A percentile compares a stretch with the other conserved stretches of the same genome.
These are phyloP conservation scores for Xylariomycetidae sp. DNA, from an alignment of 2,329 filamentous ascomycete species.

Conservation along the genomic window DNA sequence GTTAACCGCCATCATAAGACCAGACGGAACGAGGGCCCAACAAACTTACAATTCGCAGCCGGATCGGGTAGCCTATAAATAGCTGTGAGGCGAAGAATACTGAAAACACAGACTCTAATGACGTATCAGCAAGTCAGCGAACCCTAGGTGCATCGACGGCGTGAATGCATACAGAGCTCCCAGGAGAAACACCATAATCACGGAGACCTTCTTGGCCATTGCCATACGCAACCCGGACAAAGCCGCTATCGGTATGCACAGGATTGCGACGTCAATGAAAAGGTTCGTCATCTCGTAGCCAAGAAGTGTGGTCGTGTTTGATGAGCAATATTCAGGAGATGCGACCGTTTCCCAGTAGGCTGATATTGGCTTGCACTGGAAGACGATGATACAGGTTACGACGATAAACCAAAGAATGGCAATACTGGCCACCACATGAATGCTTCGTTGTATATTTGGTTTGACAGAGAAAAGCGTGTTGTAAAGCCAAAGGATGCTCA, in stretches of 20 bases:
- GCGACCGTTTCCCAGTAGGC: constrained; percentile 7
- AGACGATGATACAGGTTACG: neutral
- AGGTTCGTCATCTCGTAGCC: constrained; percentile 10
- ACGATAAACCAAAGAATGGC: constrained; percentile 6
- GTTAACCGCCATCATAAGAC: neutral
- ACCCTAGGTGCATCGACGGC: no score
- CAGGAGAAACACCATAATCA: constrained; percentile 5
- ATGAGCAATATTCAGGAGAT: constrained; percentile 4
- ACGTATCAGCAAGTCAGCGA: neutral
- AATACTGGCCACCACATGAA: neutral
- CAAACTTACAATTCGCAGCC: constrained; percentile 3
- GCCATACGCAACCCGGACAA: constrained; percentile 3
- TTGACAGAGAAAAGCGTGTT: constrained; percentile 3
- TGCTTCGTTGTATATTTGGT: neutral
- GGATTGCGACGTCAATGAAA: constrained; percentile 9
- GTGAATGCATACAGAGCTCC: constrained; percentile 6
- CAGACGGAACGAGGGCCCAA: neutral
- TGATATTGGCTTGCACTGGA: constrained; percentile 3
- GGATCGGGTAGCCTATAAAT: constrained; percentile 8
- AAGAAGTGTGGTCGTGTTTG: constrained; percentile 4
- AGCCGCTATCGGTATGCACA: constrained; percentile 7
- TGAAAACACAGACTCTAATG: constrained; percentile 7
- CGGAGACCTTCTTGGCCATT: constrained; percentile 3
- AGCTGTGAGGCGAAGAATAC: constrained; percentile 6
- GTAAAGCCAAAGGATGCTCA: constrained; percentile 8